Evolutionary conservation across 2,329 filamentous ascomycete species (phyloP).

Genomic region (Ceratocystis albifundus): DNA sequence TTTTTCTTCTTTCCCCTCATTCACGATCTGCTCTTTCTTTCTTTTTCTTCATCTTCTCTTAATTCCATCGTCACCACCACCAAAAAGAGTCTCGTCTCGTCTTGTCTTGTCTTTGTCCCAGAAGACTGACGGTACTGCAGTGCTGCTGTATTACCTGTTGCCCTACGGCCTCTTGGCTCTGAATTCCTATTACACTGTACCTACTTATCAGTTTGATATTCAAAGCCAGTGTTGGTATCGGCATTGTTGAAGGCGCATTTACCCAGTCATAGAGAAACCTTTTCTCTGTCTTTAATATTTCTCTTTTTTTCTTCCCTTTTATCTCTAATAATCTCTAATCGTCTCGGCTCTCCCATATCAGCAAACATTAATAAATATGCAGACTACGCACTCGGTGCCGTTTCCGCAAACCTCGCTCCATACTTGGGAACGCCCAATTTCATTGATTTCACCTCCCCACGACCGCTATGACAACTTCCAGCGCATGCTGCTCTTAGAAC

Average conservation of each 20-base stretch:
- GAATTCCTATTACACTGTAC: too few species aligned
- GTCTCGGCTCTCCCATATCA: neutral
- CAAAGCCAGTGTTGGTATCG: too few species aligned
- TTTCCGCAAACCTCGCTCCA: neutral
- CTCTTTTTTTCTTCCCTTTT: neutral
- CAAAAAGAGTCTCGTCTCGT: neutral
- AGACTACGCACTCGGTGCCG: neutral
- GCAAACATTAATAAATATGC: neutral
- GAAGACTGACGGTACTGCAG: neutral
- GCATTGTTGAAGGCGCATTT: too few species aligned
- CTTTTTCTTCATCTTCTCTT: too few species aligned
- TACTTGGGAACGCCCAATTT: neutral
- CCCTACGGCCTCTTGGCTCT: too few species aligned
- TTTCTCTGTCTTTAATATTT: neutral
- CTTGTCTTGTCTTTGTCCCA: neutral
- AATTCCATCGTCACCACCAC: neutral
- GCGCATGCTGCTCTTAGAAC: conserved; percentile 15
- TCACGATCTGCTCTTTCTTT: neutral
- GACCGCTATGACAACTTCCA: conserved; percentile 17
- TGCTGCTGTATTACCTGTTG: neutral
- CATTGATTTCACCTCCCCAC: neutral
- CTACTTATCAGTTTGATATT: too few species aligned
- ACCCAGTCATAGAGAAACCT: too few species aligned
- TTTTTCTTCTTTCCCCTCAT: neutral
- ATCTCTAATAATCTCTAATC: neutral